Conservation (phyloP, 495 filamentous ascomycete species). For the Penicillium silybi region DNA sequence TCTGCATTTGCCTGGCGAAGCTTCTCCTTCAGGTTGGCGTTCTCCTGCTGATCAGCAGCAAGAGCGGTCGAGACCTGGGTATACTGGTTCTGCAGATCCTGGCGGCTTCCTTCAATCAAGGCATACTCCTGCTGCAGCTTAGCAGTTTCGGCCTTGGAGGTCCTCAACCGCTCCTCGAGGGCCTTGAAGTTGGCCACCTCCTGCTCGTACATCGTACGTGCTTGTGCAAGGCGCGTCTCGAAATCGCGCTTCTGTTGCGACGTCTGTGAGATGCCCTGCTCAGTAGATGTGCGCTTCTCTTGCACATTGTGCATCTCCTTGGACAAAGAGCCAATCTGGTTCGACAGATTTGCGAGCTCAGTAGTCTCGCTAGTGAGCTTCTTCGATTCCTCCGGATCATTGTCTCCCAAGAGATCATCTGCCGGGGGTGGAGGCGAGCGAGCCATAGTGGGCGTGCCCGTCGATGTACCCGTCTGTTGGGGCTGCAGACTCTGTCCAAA, state of each 20-base stretch:
- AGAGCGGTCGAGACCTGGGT: constrained; percentile 68
- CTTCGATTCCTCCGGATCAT: constrained; percentile 84
- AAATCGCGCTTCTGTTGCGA: constrained; percentile 87
- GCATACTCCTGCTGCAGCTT: constrained; percentile 79
- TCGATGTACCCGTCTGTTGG: constrained; percentile 71
- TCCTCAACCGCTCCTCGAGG: constrained; percentile 75
- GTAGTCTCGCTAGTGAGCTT: constrained; percentile 83
- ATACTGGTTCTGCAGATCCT: constrained; percentile 83
- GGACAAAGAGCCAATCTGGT: constrained; percentile 83
- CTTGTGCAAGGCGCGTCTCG: constrained; percentile 77
- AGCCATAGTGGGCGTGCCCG: constrained; percentile 35
- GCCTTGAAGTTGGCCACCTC: constrained; percentile 82
- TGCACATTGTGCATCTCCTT: constrained; percentile 94
- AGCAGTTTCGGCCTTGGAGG: constrained; percentile 72
- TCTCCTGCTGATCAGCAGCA: constrained; percentile 85
- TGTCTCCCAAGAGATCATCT: constrained; percentile 93
- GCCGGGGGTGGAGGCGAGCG: constrained; percentile 53
- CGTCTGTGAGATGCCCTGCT: constrained; percentile 73
- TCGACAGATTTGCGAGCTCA: constrained; percentile 94
- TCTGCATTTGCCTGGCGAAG: constrained; percentile 79
- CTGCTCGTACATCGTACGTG: constrained; percentile 84
- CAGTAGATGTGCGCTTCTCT: constrained; percentile 67
- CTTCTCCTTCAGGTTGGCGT: constrained; percentile 76
- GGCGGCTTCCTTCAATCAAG: constrained; percentile 72
- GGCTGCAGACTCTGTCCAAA: constrained; percentile 82